Percentiles rank a stretch among this genome's conserved stretches.
Evolutionary conservation across 805 yeast genomes (phyloP).

Genomic region (Schwanniomyces occidentalis): DNA sequence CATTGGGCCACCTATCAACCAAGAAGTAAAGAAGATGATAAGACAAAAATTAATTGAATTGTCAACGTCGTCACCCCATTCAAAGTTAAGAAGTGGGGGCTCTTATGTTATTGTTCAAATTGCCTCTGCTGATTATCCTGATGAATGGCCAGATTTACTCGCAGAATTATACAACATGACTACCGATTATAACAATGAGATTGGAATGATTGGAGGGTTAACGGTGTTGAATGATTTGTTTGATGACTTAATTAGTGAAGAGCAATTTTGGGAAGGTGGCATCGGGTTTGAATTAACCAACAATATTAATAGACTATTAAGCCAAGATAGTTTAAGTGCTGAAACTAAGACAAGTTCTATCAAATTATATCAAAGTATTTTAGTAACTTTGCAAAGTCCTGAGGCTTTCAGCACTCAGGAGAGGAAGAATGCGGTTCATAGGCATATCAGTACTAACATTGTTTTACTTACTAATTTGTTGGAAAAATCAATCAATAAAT

Average conservation of each 20-base stretch:
- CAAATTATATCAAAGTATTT: constrained; percentile 52
- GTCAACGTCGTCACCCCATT: constrained; percentile 41
- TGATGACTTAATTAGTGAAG: constrained; percentile 83
- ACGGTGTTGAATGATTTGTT: constrained; percentile 71
- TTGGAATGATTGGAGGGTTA: constrained; percentile 52
- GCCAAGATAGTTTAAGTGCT: constrained; percentile 23
- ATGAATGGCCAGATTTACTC: constrained; percentile 86
- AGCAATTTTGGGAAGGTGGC: constrained; percentile 78
- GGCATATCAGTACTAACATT: constrained; percentile 19
- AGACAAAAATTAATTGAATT: constrained; percentile 53
- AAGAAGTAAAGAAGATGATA: constrained; percentile 50
- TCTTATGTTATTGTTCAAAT: constrained; percentile 80
- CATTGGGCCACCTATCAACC: constrained; percentile 61
- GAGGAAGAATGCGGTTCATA: constrained; percentile 37
- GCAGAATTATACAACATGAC: constrained; percentile 46
- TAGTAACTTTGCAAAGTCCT: constrained; percentile 53
- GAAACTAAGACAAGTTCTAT: constrained; percentile 50
- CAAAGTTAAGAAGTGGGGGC: constrained; percentile 65
- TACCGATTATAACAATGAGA: constrained; percentile 25
- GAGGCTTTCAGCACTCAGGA: constrained; percentile 41
- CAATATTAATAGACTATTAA: constrained; percentile 47
- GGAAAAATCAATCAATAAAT: constrained; percentile 10
- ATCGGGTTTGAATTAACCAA: constrained; percentile 57
- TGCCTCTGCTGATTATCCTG: constrained; percentile 89
- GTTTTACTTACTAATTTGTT: constrained; percentile 19